A percentile compares a stretch with the other conserved stretches of the same genome.
Evolutionary conservation across 352 stramenopile species (phyloP).

Genomic region (Phytophthora pistaciae): DNA sequence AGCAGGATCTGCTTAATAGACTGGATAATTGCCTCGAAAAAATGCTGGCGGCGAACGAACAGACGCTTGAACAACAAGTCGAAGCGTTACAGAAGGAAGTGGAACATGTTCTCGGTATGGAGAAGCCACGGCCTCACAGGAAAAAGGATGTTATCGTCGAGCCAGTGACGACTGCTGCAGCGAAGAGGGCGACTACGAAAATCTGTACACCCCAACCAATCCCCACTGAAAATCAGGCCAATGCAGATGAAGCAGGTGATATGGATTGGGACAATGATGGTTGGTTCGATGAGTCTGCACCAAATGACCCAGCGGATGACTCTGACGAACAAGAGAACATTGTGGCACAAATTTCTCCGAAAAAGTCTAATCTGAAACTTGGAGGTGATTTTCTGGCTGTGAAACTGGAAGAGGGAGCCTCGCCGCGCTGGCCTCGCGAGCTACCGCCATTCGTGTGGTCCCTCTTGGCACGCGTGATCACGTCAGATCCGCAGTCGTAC

Average conservation of each 20-base stretch:
- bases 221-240: conserved; percentile 5
- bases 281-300: conserved; percentile 33
- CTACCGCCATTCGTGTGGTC: conserved; percentile 47
- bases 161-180: background rate
- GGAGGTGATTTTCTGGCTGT: conserved; percentile 36
- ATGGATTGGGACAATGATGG: conserved; percentile 35
- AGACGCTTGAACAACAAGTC: conserved; percentile 33
- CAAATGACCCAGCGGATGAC: conserved; percentile 17
- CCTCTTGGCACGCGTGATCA: conserved; percentile 52
- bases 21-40: conserved; percentile 40
- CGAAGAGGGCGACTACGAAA: background rate
- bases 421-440: conserved; percentile 31
- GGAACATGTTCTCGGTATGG: conserved; percentile 20
- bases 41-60: conserved; percentile 10
- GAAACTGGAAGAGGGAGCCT: conserved; percentile 37
- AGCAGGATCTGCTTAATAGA: conserved; percentile 38
- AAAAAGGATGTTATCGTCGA: background rate
- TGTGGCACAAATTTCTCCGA: conserved; percentile 28
- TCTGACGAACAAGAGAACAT: conserved; percentile 29
- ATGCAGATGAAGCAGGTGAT: conserved; percentile 10
- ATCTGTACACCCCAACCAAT: background rate
- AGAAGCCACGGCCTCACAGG: background rate
- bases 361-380: conserved; percentile 37
- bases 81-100: conserved; percentile 22
- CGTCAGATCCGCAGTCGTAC: conserved; percentile 60